Percentiles rank a stretch among this genome's conserved stretches.
Evolutionary conservation across 202 grass and related monocot species (phyloP).

Genomic region (Setaria viridis): DNA sequence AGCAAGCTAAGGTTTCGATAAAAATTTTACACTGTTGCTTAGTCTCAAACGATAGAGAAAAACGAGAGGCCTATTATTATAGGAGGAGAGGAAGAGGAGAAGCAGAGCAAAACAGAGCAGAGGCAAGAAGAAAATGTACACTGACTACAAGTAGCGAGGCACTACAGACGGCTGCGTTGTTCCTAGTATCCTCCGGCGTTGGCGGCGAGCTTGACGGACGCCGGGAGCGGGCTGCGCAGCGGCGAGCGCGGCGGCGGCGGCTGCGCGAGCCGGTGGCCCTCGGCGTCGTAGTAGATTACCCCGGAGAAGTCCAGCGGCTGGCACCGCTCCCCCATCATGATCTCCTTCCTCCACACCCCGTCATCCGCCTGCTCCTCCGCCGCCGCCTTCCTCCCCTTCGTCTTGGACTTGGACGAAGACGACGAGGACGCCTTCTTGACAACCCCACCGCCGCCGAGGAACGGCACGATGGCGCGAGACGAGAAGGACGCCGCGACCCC

Average conservation of each 20-base stretch:
- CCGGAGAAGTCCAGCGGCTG: constrained; percentile 95
- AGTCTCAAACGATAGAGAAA: not conserved
- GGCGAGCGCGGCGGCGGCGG: constrained; percentile 81
- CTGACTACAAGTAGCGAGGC: not conserved
- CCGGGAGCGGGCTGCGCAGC: constrained; percentile 72
- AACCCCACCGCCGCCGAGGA: constrained; percentile 39
- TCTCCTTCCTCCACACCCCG: constrained; percentile 84
- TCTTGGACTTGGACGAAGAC: not conserved
- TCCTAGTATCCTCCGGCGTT: constrained; percentile 31
- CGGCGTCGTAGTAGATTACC: constrained; percentile 87
- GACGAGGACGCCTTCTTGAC: constrained; percentile 45
- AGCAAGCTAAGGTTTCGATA: constrained; percentile 27
- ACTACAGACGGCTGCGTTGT: not conserved
- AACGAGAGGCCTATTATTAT: not conserved
- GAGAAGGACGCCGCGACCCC: constrained; percentile 43
- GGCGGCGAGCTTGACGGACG: constrained; percentile 50
- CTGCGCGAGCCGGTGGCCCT: constrained; percentile 61
- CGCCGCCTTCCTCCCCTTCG: not conserved
- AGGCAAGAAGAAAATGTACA: not conserved
- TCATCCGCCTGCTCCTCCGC: constrained; percentile 20
- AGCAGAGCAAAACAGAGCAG: not conserved
- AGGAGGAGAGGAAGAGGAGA: not conserved
- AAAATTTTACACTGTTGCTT: constrained; percentile 29
- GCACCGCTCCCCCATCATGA: constrained; percentile 94
- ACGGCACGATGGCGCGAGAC: constrained; percentile 56